Conservation (phyloP, 257 asterid species). For the Primulina tabacum region DNA sequence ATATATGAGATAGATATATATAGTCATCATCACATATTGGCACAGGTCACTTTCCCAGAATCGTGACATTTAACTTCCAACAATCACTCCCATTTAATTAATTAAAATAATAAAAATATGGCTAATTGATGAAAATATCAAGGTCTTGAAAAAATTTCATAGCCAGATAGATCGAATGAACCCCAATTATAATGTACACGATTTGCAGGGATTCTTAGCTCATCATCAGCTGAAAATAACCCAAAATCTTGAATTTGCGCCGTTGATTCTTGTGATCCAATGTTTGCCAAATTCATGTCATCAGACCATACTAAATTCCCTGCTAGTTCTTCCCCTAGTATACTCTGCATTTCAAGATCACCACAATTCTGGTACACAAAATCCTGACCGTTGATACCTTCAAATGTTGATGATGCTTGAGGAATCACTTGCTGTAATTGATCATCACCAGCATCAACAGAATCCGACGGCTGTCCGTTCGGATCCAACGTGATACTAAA, state of each 20-base stretch:
- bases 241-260: slow-evolving; percentile 61
- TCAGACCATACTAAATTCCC: slow-evolving; percentile 39
- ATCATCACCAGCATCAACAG: not conserved
- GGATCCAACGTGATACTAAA: slow-evolving; percentile 23
- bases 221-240: slow-evolving; percentile 42
- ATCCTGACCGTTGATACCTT: slow-evolving; percentile 33
- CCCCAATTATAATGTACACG: slow-evolving; percentile 47
- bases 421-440: slow-evolving; percentile 32
- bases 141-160: slow-evolving; percentile 39
- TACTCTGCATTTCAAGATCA: slow-evolving; percentile 40
- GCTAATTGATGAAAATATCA: slow-evolving; percentile 18
- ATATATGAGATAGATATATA: not conserved
- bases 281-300: slow-evolving; percentile 33
- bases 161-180: slow-evolving; percentile 57
- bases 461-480: slow-evolving; percentile 22
- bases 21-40: slow-evolving; percentile 28
- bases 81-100: slow-evolving; percentile 3
- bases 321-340: slow-evolving; percentile 38
- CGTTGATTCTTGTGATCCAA: slow-evolving; percentile 34
- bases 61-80: slow-evolving; percentile 41
- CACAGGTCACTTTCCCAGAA: slow-evolving; percentile 28
- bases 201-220: slow-evolving; percentile 34
- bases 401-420: slow-evolving; percentile 19
- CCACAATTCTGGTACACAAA: slow-evolving; percentile 34
- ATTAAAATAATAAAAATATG: not conserved